Conservation (phyloP, 2,329 filamentous ascomycete genomes). For the Penicillium sp. region DNA sequence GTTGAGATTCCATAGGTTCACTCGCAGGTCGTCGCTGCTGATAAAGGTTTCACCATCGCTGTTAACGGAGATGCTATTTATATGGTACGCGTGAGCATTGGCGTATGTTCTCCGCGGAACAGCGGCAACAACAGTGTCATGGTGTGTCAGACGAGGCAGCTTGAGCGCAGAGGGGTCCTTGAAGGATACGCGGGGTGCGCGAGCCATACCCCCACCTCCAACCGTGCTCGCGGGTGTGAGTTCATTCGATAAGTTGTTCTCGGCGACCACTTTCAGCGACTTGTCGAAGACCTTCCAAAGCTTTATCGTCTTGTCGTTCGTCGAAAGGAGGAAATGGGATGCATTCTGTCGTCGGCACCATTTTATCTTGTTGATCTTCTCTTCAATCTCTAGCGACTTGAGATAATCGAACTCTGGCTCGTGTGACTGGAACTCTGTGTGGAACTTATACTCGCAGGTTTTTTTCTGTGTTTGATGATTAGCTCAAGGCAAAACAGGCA, state of each 20-base stretch:
- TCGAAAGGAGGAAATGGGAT: constrained; percentile 94
- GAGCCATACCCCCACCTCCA: constrained; percentile 68
- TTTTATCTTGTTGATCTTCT: constrained; percentile 99
- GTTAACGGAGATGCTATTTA: constrained; percentile 99
- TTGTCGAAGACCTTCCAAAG: constrained; percentile 99
- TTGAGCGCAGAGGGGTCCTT: constrained; percentile 75
- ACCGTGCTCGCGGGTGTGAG: constrained; percentile 65
- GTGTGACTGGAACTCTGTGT: constrained; percentile 98
- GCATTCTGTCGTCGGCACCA: constrained; percentile 98
- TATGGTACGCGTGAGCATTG: constrained; percentile 97
- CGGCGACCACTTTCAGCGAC: constrained; percentile 94
- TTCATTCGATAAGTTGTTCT: constrained; percentile 96
- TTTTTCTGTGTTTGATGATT: constrained; percentile 64
- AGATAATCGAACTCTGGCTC: constrained; percentile 99
- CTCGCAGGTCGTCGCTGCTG: constrained; percentile 91
- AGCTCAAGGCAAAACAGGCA: constrained; percentile 18
- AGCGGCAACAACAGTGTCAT: constrained; percentile 94
- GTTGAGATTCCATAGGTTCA: constrained; percentile 98
- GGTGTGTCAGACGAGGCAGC: constrained; percentile 89
- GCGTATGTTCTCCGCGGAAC: constrained; percentile 93
- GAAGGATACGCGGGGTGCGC: constrained; percentile 65
- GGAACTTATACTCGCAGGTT: constrained; percentile 99
- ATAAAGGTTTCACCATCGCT: constrained; percentile 99
- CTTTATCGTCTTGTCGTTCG: constrained; percentile 99
- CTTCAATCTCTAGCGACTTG: constrained; percentile 97